Evolutionary conservation across 2,329 filamentous ascomycete species (phyloP).

Genomic region (Leptodontidium sp.): DNA sequence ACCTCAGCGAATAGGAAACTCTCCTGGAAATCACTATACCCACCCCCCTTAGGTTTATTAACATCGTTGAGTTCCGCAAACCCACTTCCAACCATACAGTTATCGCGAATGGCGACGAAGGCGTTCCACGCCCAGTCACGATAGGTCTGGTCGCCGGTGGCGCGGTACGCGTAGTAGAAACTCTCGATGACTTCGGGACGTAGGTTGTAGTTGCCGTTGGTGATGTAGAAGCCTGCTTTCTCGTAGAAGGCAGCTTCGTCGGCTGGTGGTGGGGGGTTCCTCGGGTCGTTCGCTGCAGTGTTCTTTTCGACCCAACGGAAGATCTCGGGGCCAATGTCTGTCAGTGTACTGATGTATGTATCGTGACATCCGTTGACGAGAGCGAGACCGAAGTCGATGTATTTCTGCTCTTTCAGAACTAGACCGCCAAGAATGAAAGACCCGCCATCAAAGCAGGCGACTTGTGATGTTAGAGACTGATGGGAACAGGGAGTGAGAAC

Average conservation of each 20-base stretch:
- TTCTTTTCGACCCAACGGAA: slow-evolving; percentile 68
- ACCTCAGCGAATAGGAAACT: slow-evolving; percentile 91
- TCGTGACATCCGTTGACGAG: slow-evolving; percentile 77
- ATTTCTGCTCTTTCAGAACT: slow-evolving; percentile 69
- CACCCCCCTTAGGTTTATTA: slow-evolving; percentile 67
- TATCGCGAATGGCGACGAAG: slow-evolving; percentile 72
- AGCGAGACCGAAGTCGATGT: slow-evolving; percentile 76
- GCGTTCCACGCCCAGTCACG: slow-evolving; percentile 87
- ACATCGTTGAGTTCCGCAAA: slow-evolving; percentile 74
- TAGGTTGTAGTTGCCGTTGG: slow-evolving; percentile 67
- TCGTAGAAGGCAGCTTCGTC: slow-evolving; percentile 67
- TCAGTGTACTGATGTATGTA: slow-evolving; percentile 73
- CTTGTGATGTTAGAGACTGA: slow-evolving; percentile 46
- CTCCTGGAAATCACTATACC: slow-evolving; percentile 76
- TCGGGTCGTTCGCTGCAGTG: slow-evolving; percentile 47
- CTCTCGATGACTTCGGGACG: slow-evolving; percentile 85
- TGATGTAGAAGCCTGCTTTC: slow-evolving; percentile 76
- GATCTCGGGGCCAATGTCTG: slow-evolving; percentile 78
- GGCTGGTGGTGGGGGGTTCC: slow-evolving; percentile 53
- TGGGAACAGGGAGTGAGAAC: slow-evolving; percentile 11
- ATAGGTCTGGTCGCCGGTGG: slow-evolving; percentile 78
- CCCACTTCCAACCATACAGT: slow-evolving; percentile 69
- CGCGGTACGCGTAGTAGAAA: slow-evolving; percentile 86
- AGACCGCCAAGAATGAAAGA: slow-evolving; percentile 86
- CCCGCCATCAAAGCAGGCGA: slow-evolving; percentile 85